Percentiles rank a stretch among this genome's conserved stretches.
Evolutionary conservation across 2,329 filamentous ascomycete genomes (phyloP).

Genomic region (Aspergillus sp.): DNA sequence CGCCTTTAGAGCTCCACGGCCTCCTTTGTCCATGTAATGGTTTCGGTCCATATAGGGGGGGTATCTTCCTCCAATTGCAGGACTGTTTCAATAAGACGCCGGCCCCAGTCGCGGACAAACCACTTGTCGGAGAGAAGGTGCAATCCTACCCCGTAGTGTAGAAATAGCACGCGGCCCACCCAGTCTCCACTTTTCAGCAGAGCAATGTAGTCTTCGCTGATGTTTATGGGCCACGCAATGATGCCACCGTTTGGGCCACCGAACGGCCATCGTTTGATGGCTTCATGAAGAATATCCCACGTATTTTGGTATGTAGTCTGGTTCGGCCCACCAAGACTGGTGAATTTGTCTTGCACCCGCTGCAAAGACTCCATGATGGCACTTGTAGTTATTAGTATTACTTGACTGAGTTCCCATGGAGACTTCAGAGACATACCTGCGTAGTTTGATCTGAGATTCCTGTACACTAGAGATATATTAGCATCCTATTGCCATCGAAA

Average conservation of each 20-base stretch:
- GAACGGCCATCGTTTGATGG: slow-evolving; percentile 33
- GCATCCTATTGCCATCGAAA: background rate
- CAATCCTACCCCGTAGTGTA: slow-evolving; percentile 35
- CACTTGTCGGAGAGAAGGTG: slow-evolving; percentile 36
- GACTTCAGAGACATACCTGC: slow-evolving; percentile 12
- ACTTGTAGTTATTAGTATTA: slow-evolving; percentile 20
- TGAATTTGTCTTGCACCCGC: slow-evolving; percentile 13
- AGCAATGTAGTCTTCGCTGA: slow-evolving; percentile 29
- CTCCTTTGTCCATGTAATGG: slow-evolving; percentile 30
- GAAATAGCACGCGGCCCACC: slow-evolving; percentile 33
- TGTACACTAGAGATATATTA: slow-evolving; percentile 4
- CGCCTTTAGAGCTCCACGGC: slow-evolving; percentile 24
- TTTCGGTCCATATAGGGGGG: slow-evolving; percentile 30
- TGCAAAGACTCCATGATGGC: slow-evolving; percentile 29
- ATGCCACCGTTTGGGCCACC: slow-evolving; percentile 32
- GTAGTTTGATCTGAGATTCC: slow-evolving; percentile 18
- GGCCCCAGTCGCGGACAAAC: slow-evolving; percentile 37
- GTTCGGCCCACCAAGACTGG: slow-evolving; percentile 13
- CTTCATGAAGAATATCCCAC: slow-evolving; percentile 30
- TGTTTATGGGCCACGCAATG: slow-evolving; percentile 34
- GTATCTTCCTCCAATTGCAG: slow-evolving; percentile 30
- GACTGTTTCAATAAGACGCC: slow-evolving; percentile 31
- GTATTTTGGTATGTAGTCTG: slow-evolving; percentile 25
- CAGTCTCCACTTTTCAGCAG: slow-evolving; percentile 33
- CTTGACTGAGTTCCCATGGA: background rate